Percentiles rank a stretch among this genome's conserved stretches.
Evolutionary conservation across 352 stramenopile species (phyloP).

Genomic region (Globisporangium uncinulatum): DNA sequence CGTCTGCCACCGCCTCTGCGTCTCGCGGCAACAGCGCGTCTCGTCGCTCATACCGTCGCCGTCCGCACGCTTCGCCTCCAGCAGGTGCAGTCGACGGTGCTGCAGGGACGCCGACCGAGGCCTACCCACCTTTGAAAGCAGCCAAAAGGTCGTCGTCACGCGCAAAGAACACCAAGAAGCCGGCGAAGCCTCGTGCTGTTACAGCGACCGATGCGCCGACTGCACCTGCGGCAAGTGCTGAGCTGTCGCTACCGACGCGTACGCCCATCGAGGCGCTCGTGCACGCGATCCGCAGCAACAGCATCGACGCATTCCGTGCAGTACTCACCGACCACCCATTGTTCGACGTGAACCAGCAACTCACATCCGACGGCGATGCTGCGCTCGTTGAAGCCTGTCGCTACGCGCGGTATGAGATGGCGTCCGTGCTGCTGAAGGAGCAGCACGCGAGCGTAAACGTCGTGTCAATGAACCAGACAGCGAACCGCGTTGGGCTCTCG

Average conservation of each 20-base stretch:
- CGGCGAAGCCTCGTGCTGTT: neutral
- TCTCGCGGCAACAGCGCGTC: neutral
- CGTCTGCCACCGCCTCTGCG: too few relatives aligned
- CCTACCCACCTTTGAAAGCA: too few relatives aligned
- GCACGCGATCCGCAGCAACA: constrained; percentile 9
- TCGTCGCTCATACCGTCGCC: neutral
- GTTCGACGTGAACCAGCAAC: constrained; percentile 32
- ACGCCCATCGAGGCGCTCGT: constrained; percentile 14
- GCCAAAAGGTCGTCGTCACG: neutral
- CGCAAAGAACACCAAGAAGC: neutral
- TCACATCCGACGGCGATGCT: constrained; percentile 28
- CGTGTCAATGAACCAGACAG: constrained; percentile 22
- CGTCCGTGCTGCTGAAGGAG: constrained; percentile 20
- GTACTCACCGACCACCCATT: constrained; percentile 5
- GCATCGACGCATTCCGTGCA: constrained; percentile 8
- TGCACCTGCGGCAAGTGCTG: neutral
- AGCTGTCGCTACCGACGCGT: neutral
- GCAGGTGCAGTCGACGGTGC: neutral
- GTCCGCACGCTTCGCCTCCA: neutral
- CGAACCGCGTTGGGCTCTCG: constrained; percentile 32
- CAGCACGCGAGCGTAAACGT: constrained; percentile 34
- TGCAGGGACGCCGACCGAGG: neutral
- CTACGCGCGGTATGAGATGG: constrained; percentile 43
- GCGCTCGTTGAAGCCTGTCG: constrained; percentile 53
- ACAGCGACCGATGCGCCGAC: neutral